These are phyloP conservation scores for Abrus precatorius DNA, from an alignment of 306 rosid species.

Conservation along the genomic window DNA sequence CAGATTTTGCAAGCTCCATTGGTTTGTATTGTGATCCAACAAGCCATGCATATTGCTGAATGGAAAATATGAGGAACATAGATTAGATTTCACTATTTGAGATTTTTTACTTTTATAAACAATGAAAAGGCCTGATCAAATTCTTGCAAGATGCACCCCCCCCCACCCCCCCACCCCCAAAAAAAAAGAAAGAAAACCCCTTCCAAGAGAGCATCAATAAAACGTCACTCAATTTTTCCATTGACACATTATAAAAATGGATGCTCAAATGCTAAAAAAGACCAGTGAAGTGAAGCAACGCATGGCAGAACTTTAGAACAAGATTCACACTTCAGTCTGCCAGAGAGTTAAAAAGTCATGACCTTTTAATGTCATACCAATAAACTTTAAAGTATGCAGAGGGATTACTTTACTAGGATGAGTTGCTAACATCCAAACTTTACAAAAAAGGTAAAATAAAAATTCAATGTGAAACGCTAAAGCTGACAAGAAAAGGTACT, in stretches of 20 bases:
- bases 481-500: slow-evolving; percentile 30
- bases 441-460: slow-evolving; percentile 12
- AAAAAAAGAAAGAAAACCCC: not conserved
- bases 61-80: slow-evolving; percentile 48
- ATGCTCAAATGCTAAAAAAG: slow-evolving; percentile 17
- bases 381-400: slow-evolving; percentile 18
- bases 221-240: slow-evolving; percentile 17
- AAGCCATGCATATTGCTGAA: slow-evolving; percentile 99
- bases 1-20: slow-evolving; percentile 87
- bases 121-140: slow-evolving; percentile 19
- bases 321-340: slow-evolving; percentile 27
- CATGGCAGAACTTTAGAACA: slow-evolving; percentile 40
- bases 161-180: not conserved
- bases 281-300: slow-evolving; percentile 31
- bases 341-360: slow-evolving; percentile 18
- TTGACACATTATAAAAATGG: slow-evolving; percentile 8
- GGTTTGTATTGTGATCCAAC: slow-evolving; percentile 94
- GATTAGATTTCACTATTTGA: slow-evolving; percentile 33
- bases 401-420: slow-evolving; percentile 28
- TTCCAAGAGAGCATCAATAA: slow-evolving; percentile 28
- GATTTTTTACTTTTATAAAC: slow-evolving; percentile 22
- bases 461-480: slow-evolving; percentile 20
- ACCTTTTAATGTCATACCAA: slow-evolving; percentile 17
- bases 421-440: slow-evolving; percentile 30
- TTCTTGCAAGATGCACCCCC: slow-evolving; percentile 10